Percentiles rank a stretch among this genome's conserved stretches.
phyloP scores from a whole-genome alignment of 1,284 basidiomycete species.

The Sparassis latifolia region DNA sequence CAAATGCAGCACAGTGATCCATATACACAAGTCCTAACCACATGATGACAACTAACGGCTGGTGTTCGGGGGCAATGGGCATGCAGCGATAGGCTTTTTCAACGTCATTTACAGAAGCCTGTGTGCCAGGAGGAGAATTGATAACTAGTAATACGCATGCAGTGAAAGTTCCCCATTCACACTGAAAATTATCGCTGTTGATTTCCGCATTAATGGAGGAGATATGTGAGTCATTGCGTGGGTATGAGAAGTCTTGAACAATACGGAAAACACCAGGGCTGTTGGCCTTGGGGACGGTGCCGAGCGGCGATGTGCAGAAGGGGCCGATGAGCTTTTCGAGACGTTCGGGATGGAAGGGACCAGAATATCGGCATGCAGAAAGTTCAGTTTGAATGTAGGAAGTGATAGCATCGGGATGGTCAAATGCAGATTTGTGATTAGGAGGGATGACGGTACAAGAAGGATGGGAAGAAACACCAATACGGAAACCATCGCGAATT shows the following conservation, averaged over 20 bases:
- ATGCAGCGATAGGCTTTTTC: constrained; percentile 1
- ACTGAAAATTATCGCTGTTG: constrained; percentile 26
- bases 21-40: constrained; percentile 5
- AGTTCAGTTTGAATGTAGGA: constrained; percentile 26
- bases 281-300: constrained; percentile 29
- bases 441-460: not conserved
- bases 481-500: not conserved
- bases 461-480: not conserved
- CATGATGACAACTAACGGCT: no score
- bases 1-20: constrained; percentile 20
- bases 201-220: constrained; percentile 25
- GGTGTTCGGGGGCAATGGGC: no score
- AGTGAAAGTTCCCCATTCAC: constrained; percentile 30
- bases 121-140: constrained; percentile 20
- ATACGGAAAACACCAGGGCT: constrained; percentile 18
- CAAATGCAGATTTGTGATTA: not conserved
- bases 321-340: constrained; percentile 30
- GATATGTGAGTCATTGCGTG: constrained; percentile 17
- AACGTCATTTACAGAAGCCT: constrained; percentile 33
- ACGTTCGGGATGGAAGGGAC: constrained; percentile 17
- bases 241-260: constrained; percentile 33
- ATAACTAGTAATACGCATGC: constrained; percentile 15
- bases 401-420: constrained; percentile 9
- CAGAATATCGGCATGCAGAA: constrained; percentile 26
- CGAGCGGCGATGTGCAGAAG: constrained; percentile 31